phyloP scores from a whole-genome alignment of 495 filamentous ascomycete genomes.

The Viridothelium virens region DNA sequence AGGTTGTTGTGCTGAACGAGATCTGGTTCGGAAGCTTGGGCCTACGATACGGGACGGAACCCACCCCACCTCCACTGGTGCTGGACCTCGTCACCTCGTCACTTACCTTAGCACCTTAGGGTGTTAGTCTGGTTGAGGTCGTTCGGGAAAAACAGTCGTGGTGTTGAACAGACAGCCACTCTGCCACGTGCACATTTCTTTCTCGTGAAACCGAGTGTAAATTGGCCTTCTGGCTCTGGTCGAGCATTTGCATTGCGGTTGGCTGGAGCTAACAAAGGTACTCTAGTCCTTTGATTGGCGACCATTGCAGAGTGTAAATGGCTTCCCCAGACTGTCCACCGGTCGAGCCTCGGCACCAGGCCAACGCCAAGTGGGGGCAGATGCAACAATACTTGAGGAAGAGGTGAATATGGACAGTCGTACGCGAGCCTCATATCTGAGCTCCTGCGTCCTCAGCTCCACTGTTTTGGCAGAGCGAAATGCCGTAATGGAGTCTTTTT shows the following conservation, averaged over 20 bases:
- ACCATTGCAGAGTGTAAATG: not conserved
- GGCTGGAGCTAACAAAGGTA: not conserved
- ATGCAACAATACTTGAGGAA: not conserved
- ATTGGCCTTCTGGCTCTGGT: not conserved
- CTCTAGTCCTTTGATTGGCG: not conserved
- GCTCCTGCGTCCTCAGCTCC: not conserved
- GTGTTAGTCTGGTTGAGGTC: too few relatives aligned
- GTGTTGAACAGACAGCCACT: too few relatives aligned
- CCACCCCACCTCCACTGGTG: too few relatives aligned
- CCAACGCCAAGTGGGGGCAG: not conserved
- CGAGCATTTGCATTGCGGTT: not conserved
- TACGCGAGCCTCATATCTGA: not conserved
- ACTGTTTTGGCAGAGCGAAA: not conserved
- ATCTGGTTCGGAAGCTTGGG: too few relatives aligned
- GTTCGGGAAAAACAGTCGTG: too few relatives aligned
- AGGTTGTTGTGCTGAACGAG: too few relatives aligned
- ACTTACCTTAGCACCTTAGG: too few relatives aligned
- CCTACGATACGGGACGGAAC: too few relatives aligned
- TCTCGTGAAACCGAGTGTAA: constrained; percentile 2
- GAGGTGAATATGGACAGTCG: not conserved
- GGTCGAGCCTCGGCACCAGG: not conserved
- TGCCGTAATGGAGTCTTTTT: not conserved
- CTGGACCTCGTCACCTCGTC: too few relatives aligned
- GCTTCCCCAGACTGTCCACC: not conserved
- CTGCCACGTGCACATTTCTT: not conserved